Evolutionary conservation across 345 rosid genomes (phyloP).

Genomic region (Aurinia saxatilis): DNA sequence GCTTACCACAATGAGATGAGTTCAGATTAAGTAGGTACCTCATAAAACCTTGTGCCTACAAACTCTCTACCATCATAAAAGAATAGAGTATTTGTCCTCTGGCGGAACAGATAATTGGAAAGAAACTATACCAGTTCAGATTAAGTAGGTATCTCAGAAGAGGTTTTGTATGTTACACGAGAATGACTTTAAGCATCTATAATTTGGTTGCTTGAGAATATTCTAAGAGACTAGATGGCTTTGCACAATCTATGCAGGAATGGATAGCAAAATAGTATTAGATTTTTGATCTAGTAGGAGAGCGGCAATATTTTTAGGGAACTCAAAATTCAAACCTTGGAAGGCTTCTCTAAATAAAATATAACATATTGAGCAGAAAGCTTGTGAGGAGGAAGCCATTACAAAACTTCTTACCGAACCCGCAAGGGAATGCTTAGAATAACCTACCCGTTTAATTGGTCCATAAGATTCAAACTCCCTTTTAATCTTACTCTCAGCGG

Average conservation of each 20-base stretch:
- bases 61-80: not conserved
- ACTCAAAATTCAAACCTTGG: not conserved
- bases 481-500: slow-evolving; percentile 86
- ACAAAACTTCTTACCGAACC: slow-evolving; percentile 81
- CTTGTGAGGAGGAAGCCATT: slow-evolving; percentile 17
- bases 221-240: not conserved
- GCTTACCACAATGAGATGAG: slow-evolving; percentile 44
- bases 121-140: slow-evolving; percentile 34
- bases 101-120: slow-evolving; percentile 9
- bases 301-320: not conserved
- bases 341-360: not conserved
- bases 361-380: slow-evolving; percentile 5
- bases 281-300: not conserved
- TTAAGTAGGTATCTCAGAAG: slow-evolving; percentile 24
- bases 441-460: slow-evolving; percentile 95
- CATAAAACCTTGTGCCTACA: not conserved
- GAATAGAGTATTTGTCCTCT: not conserved
- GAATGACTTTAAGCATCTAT: not conserved
- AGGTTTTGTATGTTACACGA: slow-evolving; percentile 5
- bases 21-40: slow-evolving; percentile 22
- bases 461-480: slow-evolving; percentile 99
- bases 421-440: slow-evolving; percentile 42
- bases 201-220: not conserved
- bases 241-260: not conserved
- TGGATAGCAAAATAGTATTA: not conserved